A percentile compares a stretch with the other conserved stretches of the same genome.
phyloP scores from a whole-genome alignment of 352 stramenopile species.

The Pythium monospermum region DNA sequence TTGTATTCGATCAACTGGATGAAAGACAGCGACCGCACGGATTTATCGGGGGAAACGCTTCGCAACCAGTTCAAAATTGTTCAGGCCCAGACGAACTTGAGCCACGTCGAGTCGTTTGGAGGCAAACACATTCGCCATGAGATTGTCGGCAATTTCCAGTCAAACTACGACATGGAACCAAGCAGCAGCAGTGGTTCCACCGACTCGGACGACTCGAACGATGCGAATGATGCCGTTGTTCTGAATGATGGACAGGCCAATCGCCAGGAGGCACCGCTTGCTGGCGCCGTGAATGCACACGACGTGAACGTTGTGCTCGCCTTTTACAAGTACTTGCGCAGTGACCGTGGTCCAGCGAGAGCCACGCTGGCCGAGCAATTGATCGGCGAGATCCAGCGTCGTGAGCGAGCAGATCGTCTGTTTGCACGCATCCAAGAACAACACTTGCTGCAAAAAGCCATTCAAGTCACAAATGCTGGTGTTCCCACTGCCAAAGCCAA shows the following conservation, averaged over 20 bases:
- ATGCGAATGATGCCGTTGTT: conserved; percentile 8
- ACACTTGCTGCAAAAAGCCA: conserved; percentile 22
- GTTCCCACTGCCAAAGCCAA: background rate
- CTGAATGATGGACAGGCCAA: conserved; percentile 5
- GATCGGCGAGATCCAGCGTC: conserved; percentile 31
- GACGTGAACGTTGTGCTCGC: conserved; percentile 71
- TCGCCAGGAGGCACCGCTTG: background rate
- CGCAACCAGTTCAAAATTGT: conserved; percentile 66
- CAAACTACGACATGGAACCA: conserved; percentile 51
- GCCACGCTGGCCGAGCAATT: conserved; percentile 36
- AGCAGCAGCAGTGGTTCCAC: conserved; percentile 1
- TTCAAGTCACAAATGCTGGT: conserved; percentile 3
- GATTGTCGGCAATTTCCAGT: conserved; percentile 83
- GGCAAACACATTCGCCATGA: conserved; percentile 50
- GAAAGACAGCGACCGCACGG: conserved; percentile 84
- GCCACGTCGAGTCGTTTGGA: conserved; percentile 79
- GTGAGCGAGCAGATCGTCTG: conserved; percentile 48
- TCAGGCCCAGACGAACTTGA: conserved; percentile 72
- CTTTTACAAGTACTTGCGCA: conserved; percentile 78
- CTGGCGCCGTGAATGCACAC: conserved; percentile 45
- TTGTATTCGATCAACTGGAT: conserved; percentile 91
- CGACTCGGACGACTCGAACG: conserved; percentile 17
- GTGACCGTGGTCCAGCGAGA: conserved; percentile 29
- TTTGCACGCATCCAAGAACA: conserved; percentile 39
- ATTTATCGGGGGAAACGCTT: conserved; percentile 77